Evolutionary conservation across 768 basidiomycete species (phyloP), one percentile per base, ranked within the genome.

Genomic region (Xerocomellus dryophilus): DNA sequence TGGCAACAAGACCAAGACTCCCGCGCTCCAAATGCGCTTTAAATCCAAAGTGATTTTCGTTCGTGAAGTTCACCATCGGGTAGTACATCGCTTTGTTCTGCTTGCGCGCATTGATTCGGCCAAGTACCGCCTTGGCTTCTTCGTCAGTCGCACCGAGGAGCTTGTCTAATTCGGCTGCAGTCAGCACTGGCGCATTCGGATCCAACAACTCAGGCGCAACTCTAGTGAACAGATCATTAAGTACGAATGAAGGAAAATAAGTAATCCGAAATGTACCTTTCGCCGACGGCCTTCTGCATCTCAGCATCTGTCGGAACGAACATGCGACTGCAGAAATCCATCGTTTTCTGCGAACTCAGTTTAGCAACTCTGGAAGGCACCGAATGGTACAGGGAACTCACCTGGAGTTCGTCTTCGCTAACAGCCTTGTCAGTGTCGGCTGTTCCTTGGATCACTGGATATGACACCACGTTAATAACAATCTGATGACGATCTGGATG

Each of bases 41-140:
- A n/a, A 49, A 45, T 5, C 61, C 61, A 44, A 62, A 45, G 32
- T 59, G 57, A 9, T 42, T 41, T 7, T 62, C 61, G 3, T 23
- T 31, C 10, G 47, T 48, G 34, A 62, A 62, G 15, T 58, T 31
- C 9, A 54, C 51, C 17, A 46, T 17, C 2, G 61, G 52, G 21
- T 51, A 48, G 38, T 62, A 62, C 57, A 62, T 62, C 29, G 38
- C 39, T 21, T 54, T 53, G 7, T 58, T 49, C 20, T 50, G 57
- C 31, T 62, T 62, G 44, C 61, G 51, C 11, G 50, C 47, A 27
- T 62, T 62, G 21, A 62, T 54, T 44, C 59, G 53, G 9, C 39
- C 21, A 17, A 62, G 29, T 5, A 62, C 57, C 3, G 25, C 10
- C 45, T 25, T 59, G 2, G 56, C 53, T 6, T 62, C 61, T 14